These are phyloP conservation scores for Penicillium sp. DNA, from an alignment of 2,329 filamentous ascomycete genomes.

Conservation along the genomic window DNA sequence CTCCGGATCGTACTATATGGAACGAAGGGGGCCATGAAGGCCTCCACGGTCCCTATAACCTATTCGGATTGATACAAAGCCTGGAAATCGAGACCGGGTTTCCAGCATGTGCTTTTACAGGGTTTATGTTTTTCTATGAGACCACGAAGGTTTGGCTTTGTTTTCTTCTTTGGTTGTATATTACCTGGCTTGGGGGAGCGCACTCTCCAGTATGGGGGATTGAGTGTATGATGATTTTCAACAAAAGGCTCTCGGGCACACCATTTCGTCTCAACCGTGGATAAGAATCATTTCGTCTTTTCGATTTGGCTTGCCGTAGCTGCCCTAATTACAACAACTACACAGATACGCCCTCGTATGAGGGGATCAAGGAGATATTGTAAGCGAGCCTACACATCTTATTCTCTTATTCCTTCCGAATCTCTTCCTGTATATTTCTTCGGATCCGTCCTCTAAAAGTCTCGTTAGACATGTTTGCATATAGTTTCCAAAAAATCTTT, in stretches of 20 bases:
- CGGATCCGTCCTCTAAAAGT: too few species aligned
- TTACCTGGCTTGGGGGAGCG: not conserved
- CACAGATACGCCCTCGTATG: not conserved
- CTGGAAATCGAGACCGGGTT: not conserved
- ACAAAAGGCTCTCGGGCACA: constrained; percentile 4
- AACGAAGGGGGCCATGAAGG: constrained; percentile 19
- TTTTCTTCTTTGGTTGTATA: not conserved
- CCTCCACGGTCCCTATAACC: not conserved
- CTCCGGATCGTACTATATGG: constrained; percentile 27
- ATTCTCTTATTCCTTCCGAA: too few species aligned
- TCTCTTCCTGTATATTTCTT: too few species aligned
- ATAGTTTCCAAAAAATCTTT: too few species aligned
- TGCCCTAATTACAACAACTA: not conserved
- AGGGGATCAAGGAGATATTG: too few species aligned
- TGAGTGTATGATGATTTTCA: constrained; percentile 1
- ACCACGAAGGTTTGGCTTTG: not conserved
- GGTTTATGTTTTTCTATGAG: not conserved
- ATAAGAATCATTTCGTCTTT: not conserved
- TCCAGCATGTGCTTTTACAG: not conserved
- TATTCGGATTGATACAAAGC: not conserved
- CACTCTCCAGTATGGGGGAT: not conserved
- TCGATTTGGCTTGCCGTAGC: not conserved
- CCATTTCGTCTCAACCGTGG: not conserved
- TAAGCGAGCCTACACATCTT: too few species aligned
- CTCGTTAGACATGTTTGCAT: too few species aligned